phyloP scores from a whole-genome alignment of 495 filamentous ascomycete species.

The Tetracladium setigerum region DNA sequence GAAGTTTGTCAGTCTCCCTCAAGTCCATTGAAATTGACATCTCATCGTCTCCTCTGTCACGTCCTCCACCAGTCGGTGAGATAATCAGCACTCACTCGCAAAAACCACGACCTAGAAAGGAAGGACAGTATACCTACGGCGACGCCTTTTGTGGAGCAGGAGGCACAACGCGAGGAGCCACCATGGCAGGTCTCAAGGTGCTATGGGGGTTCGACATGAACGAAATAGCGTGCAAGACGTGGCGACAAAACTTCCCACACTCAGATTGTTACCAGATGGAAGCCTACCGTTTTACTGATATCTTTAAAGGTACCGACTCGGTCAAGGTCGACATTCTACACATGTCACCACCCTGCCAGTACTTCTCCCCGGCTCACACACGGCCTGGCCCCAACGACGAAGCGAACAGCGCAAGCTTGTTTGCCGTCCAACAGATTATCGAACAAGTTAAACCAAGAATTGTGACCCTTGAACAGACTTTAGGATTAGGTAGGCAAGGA shows the following conservation, averaged over 20 bases:
- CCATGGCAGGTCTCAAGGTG: conserved; percentile 49
- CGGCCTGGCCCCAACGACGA: conserved; percentile 58
- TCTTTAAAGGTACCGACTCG: conserved; percentile 16
- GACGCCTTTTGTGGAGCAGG: conserved; percentile 60
- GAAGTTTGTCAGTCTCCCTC: background rate
- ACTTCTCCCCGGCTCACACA: conserved; percentile 74
- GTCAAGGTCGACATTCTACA: conserved; percentile 62
- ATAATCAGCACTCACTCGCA: no score
- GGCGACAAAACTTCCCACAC: conserved; percentile 49
- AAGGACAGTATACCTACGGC: conserved; percentile 13
- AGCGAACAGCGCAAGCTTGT: conserved; percentile 62
- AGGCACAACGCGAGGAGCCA: conserved; percentile 64
- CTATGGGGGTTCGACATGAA: conserved; percentile 59
- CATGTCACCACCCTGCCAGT: conserved; percentile 77
- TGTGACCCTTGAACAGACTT: conserved; percentile 81
- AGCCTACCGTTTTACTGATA: conserved; percentile 40
- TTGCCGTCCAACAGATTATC: conserved; percentile 53
- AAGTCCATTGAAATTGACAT: background rate
- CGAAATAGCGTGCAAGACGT: conserved; percentile 45
- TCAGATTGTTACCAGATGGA: conserved; percentile 34
- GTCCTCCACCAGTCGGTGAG: no score
- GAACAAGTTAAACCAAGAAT: conserved; percentile 55
- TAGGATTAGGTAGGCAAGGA: conserved; percentile 48
- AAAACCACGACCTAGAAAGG: no score
- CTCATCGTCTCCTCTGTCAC: no score